phyloP scores from a whole-genome alignment of 768 basidiomycete genomes.

The Leccinum aurantiacum region DNA sequence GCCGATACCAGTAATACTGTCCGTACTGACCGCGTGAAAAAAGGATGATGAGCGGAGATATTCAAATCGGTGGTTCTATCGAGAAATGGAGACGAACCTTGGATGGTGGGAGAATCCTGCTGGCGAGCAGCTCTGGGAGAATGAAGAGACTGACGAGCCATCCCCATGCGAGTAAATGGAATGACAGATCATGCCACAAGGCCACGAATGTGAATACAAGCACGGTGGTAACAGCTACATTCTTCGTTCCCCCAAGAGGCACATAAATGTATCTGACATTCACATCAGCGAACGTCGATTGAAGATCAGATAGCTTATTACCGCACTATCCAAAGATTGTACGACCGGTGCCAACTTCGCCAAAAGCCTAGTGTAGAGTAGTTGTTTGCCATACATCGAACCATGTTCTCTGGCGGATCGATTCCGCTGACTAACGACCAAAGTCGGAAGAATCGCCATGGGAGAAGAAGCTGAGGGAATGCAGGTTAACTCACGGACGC shows the following conservation, averaged over 20 bases:
- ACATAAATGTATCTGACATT: conserved; percentile 86
- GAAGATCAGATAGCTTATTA: conserved; percentile 31
- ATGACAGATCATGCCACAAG: conserved; percentile 93
- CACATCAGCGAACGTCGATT: background rate
- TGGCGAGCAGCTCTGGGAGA: conserved; percentile 74
- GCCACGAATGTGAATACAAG: conserved; percentile 96
- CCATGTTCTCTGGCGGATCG: conserved; percentile 97
- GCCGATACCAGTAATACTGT: conserved; percentile 74
- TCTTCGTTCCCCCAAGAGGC: conserved; percentile 76
- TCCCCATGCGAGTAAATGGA: conserved; percentile 89
- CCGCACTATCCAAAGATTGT: conserved; percentile 94
- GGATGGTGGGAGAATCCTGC: conserved; percentile 55
- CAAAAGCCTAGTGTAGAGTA: conserved; percentile 93
- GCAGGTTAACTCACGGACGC: background rate
- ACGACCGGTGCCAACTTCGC: conserved; percentile 95
- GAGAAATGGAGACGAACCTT: conserved; percentile 46
- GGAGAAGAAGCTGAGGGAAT: conserved; percentile 70
- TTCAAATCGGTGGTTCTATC: background rate
- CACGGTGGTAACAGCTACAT: conserved; percentile 59
- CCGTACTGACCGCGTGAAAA: conserved; percentile 54
- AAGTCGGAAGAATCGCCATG: conserved; percentile 95
- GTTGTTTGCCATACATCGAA: conserved; percentile 97
- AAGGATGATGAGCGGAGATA: background rate
- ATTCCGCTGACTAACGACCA: conserved; percentile 89
- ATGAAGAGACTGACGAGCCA: conserved; percentile 94